These are phyloP conservation scores for Persicaria tinctoria DNA, from an alignment of 148 eudicot genomes.

Conservation along the genomic window DNA sequence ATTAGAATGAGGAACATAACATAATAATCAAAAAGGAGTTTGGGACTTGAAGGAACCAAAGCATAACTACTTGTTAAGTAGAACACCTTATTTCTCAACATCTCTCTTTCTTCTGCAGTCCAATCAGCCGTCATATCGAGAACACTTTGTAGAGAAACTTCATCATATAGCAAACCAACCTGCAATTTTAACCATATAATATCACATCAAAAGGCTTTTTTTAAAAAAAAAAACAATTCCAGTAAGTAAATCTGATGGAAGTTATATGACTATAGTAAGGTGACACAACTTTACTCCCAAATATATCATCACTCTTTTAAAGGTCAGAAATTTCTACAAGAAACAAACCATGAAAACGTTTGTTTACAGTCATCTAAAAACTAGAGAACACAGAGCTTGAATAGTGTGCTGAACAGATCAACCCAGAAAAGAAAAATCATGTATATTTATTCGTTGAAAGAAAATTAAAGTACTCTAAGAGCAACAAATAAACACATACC, in stretches of 20 bases:
- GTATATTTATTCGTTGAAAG: too few species aligned
- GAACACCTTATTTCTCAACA: conserved; percentile 78
- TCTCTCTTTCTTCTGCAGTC: conserved; percentile 82
- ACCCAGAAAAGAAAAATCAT: too few species aligned
- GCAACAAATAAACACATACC: conserved; percentile 31
- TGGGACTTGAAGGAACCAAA: background rate
- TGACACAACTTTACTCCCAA: too few species aligned
- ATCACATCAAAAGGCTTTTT: background rate
- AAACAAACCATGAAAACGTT: background rate
- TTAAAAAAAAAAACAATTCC: too few species aligned
- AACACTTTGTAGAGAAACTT: conserved; percentile 69
- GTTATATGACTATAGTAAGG: too few species aligned
- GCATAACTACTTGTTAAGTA: background rate
- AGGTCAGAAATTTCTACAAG: background rate
- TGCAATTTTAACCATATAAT: background rate
- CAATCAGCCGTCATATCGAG: conserved; percentile 85
- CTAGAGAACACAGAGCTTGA: background rate
- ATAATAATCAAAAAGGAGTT: background rate
- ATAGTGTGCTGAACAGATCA: background rate
- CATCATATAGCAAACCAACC: conserved; percentile 27
- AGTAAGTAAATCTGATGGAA: background rate
- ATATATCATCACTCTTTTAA: background rate
- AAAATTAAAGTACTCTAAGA: too few species aligned
- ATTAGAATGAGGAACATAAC: too few species aligned
- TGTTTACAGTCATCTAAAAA: background rate